phyloP scores from a whole-genome alignment of 495 filamentous ascomycete species.

The Opeltia flavorubescens region DNA sequence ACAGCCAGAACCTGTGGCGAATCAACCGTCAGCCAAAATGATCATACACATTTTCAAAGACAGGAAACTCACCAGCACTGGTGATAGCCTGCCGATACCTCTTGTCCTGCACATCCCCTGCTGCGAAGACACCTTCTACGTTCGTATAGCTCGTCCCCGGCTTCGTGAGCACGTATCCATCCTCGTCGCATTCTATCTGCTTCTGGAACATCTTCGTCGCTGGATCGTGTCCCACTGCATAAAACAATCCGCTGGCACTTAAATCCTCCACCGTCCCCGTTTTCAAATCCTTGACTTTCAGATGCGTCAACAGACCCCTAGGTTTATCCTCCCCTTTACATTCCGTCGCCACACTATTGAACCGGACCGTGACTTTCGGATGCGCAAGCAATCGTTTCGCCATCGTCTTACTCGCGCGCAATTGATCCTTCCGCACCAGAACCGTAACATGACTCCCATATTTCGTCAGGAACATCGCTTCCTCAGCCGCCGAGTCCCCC shows the following conservation, averaged over 20 bases:
- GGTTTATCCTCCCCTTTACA: constrained; percentile 67
- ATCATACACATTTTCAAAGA: not conserved
- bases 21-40: not conserved
- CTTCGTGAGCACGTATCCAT: constrained; percentile 79
- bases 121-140: constrained; percentile 86
- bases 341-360: constrained; percentile 67
- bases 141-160: constrained; percentile 82
- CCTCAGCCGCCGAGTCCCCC: constrained; percentile 93
- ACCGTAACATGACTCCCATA: constrained; percentile 92
- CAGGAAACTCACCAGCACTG: constrained; percentile 63
- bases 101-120: constrained; percentile 97
- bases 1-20: constrained; percentile 66
- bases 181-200: constrained; percentile 71
- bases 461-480: constrained; percentile 94
- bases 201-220: constrained; percentile 78
- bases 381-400: constrained; percentile 67
- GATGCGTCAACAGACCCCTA: constrained; percentile 66
- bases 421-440: constrained; percentile 69
- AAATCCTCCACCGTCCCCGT: constrained; percentile 67
- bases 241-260: constrained; percentile 88
- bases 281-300: constrained; percentile 65
- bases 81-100: constrained; percentile 95
- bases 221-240: constrained; percentile 93
- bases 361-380: constrained; percentile 79
- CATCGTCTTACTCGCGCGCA: constrained; percentile 85